phyloP scores from a whole-genome alignment of 768 basidiomycete genomes.

The Tricholoma sp. region DNA sequence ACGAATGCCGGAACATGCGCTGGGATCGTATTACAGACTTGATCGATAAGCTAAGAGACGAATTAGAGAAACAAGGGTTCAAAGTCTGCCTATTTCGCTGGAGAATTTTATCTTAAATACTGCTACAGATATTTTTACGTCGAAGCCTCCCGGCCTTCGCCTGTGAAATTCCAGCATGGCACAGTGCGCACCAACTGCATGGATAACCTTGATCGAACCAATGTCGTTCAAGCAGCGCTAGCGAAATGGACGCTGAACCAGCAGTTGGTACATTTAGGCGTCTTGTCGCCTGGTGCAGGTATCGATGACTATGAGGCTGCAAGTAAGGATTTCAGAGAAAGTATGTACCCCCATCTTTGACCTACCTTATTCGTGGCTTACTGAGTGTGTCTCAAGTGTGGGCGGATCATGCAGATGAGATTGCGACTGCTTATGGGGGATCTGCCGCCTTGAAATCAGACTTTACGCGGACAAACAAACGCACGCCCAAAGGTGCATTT shows the following conservation, averaged over 20 bases:
- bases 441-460: conserved; percentile 96
- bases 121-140: conserved; percentile 73
- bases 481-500: conserved; percentile 73
- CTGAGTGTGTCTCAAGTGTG: conserved; percentile 58
- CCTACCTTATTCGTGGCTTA: not conserved
- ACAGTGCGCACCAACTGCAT: conserved; percentile 94
- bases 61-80: conserved; percentile 66
- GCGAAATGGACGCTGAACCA: conserved; percentile 80
- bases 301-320: conserved; percentile 81
- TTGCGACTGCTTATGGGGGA: conserved; percentile 89
- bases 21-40: conserved; percentile 90
- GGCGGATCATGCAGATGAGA: conserved; percentile 93
- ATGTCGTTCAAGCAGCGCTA: conserved; percentile 90
- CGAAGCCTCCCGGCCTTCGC: conserved; percentile 39
- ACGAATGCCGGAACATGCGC: conserved; percentile 89
- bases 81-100: conserved; percentile 11
- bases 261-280: conserved; percentile 70
- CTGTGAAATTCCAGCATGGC: conserved; percentile 63
- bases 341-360: conserved; percentile 43
- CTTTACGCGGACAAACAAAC: conserved; percentile 89
- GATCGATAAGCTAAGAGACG: conserved; percentile 69
- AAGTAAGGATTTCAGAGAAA: conserved; percentile 79
- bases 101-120: not conserved
- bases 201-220: conserved; percentile 95
- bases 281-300: conserved; percentile 64